Percentiles rank a stretch among this genome's conserved stretches.
phyloP scores from a whole-genome alignment of 108 stramenopile species.

The Skeletonema costatum region DNA sequence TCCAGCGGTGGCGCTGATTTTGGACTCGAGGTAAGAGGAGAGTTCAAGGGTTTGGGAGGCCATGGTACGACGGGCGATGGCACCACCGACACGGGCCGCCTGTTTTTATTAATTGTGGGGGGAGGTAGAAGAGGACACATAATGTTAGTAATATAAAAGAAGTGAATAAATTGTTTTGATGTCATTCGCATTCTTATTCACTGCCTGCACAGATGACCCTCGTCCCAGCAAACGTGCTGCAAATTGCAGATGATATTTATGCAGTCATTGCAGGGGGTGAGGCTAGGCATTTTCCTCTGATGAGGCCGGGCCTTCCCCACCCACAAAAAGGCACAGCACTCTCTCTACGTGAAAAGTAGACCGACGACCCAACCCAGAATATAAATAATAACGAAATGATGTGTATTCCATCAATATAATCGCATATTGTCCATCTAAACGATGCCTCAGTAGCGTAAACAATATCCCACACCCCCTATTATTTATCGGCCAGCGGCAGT shows the following conservation, averaged over 20 bases:
- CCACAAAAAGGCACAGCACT: no score
- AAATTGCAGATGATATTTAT: background rate
- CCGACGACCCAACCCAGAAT: no score
- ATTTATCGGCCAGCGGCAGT: background rate
- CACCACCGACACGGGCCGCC: constrained; percentile 69
- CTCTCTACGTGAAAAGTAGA: no score
- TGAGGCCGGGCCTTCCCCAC: background rate
- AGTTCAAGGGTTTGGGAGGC: constrained; percentile 95
- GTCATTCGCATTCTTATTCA: background rate
- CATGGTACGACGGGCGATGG: constrained; percentile 73
- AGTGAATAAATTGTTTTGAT: background rate
- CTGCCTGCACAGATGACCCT: background rate
- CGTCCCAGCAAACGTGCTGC: background rate
- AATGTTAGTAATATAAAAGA: background rate
- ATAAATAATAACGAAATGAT: no score
- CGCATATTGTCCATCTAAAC: background rate
- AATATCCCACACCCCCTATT: no score
- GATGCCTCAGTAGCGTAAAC: background rate
- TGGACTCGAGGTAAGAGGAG: constrained; percentile 95
- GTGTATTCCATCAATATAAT: no score
- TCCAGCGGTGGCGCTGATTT: constrained; percentile 89
- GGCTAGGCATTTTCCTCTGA: background rate
- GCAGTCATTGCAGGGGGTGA: background rate
- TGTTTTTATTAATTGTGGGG: background rate
- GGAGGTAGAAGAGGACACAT: background rate